A percentile compares a stretch with the other conserved stretches of the same genome.
These are phyloP conservation scores for Colletotrichum somersetense DNA, from an alignment of 2,329 filamentous ascomycete species.

Conservation along the genomic window DNA sequence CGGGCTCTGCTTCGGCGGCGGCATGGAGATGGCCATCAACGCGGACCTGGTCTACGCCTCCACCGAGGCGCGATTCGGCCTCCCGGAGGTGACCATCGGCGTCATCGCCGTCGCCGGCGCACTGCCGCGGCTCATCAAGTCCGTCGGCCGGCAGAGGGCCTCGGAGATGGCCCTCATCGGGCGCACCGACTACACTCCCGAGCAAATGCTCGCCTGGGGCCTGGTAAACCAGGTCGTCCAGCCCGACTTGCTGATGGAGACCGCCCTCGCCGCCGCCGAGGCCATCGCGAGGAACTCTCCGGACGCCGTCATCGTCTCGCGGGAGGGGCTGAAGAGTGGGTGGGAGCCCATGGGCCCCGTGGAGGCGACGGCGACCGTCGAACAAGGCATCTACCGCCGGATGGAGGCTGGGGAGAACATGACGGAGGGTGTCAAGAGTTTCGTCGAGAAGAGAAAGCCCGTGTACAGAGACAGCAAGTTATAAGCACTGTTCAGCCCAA, in stretches of 20 bases:
- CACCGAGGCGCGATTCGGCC: constrained; percentile 69
- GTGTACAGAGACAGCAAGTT: constrained; percentile 75
- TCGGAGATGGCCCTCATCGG: constrained; percentile 79
- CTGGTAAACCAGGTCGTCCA: constrained; percentile 75
- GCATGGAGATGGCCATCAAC: constrained; percentile 82
- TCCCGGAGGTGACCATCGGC: constrained; percentile 79
- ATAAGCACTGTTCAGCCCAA: constrained; percentile 48
- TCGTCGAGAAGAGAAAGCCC: constrained; percentile 80
- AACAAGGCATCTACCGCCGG: constrained; percentile 68
- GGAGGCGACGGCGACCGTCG: constrained; percentile 69
- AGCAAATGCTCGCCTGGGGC: constrained; percentile 74
- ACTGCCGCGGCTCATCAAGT: constrained; percentile 73
- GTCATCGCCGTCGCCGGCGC: constrained; percentile 80
- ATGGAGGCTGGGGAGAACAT: constrained; percentile 79
- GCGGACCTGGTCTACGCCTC: constrained; percentile 78
- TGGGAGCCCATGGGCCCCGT: constrained; percentile 79
- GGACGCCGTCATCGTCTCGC: constrained; percentile 80
- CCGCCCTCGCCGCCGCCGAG: constrained; percentile 72
- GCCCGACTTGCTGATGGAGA: constrained; percentile 62
- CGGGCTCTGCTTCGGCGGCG: constrained; percentile 80
- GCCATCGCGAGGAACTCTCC: constrained; percentile 76
- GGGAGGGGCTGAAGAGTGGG: constrained; percentile 77
- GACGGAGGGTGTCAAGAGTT: constrained; percentile 79
- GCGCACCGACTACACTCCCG: constrained; percentile 65
- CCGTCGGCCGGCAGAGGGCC: constrained; percentile 76